Evolutionary conservation across 805 yeast species (phyloP).

Genomic region (Candida tibetensis): DNA sequence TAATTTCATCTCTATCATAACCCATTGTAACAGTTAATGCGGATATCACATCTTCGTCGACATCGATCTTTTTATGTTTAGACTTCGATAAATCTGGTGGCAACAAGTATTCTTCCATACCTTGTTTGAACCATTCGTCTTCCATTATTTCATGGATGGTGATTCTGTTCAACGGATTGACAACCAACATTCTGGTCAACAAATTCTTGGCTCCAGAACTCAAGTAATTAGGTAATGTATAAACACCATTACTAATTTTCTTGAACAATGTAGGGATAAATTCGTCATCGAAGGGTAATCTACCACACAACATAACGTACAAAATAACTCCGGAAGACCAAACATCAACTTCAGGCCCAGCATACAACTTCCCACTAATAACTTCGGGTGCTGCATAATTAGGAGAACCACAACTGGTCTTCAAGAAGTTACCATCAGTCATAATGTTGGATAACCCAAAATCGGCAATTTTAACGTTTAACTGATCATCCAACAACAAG

Average conservation of each 20-base stretch:
- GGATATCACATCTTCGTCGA: conserved; percentile 27
- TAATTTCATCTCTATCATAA: conserved; percentile 27
- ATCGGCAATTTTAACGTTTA: conserved; percentile 30
- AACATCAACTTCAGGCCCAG: conserved; percentile 31
- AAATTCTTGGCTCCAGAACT: conserved; percentile 27
- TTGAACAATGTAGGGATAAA: conserved; percentile 30
- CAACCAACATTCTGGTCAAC: conserved; percentile 30
- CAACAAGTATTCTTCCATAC: conserved; percentile 26
- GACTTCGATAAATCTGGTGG: conserved; percentile 28
- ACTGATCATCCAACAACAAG: conserved; percentile 28
- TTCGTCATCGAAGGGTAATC: conserved; percentile 30
- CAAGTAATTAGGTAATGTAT: conserved; percentile 30
- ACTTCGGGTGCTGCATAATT: conserved; percentile 33
- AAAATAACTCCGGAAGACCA: conserved; percentile 31
- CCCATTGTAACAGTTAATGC: conserved; percentile 31
- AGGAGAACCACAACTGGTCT: conserved; percentile 30
- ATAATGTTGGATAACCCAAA: conserved; percentile 30
- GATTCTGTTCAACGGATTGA: conserved; percentile 29
- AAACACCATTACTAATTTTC: conserved; percentile 31
- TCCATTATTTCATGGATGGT: conserved; percentile 31
- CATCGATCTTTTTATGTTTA: conserved; percentile 23
- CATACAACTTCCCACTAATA: conserved; percentile 30
- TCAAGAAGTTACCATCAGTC: conserved; percentile 32
- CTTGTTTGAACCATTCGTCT: conserved; percentile 31
- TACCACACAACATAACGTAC: conserved; percentile 30